phyloP scores from a whole-genome alignment of 192 early-diverging fungal genomes.

The Phycomyces blakesleeanus region DNA sequence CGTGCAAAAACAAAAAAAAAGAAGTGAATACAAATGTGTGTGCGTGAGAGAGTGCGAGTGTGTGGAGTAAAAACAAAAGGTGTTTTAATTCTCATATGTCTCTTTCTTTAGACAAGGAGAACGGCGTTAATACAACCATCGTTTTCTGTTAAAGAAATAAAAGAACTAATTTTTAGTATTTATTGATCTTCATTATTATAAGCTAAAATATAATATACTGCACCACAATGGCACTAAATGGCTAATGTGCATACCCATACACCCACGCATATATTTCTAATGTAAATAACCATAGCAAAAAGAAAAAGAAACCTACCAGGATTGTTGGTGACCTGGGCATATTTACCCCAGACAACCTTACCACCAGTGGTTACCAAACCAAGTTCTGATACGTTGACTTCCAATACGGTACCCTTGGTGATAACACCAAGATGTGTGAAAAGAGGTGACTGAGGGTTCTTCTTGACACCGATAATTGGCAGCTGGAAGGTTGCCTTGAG shows the following conservation, averaged over 20 bases:
- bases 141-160: slow-evolving; percentile 55
- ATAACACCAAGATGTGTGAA: slow-evolving; percentile 97
- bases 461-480: slow-evolving; percentile 97
- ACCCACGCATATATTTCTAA: too few species aligned
- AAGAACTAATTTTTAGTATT: not conserved
- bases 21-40: too few species aligned
- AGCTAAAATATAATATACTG: too few species aligned
- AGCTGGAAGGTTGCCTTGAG: slow-evolving; percentile 95
- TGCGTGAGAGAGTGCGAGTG: too few species aligned
- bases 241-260: too few species aligned
- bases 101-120: slow-evolving; percentile 71
- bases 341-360: slow-evolving; percentile 99
- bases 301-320: too few species aligned
- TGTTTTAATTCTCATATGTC: too few species aligned
- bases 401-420: slow-evolving; percentile 97
- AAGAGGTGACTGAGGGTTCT: slow-evolving; percentile 94
- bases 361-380: slow-evolving; percentile 95
- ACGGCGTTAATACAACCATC: slow-evolving; percentile 96
- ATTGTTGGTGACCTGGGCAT: slow-evolving; percentile 95
- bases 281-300: too few species aligned
- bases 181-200: not conserved
- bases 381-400: slow-evolving; percentile 83
- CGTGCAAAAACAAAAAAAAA: too few species aligned
- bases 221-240: too few species aligned
- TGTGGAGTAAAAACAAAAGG: too few species aligned